A percentile compares a stretch with the other conserved stretches of the same genome.
phyloP scores from a whole-genome alignment of 2,329 filamentous ascomycete genomes.

The Colletotrichum eremochloae region DNA sequence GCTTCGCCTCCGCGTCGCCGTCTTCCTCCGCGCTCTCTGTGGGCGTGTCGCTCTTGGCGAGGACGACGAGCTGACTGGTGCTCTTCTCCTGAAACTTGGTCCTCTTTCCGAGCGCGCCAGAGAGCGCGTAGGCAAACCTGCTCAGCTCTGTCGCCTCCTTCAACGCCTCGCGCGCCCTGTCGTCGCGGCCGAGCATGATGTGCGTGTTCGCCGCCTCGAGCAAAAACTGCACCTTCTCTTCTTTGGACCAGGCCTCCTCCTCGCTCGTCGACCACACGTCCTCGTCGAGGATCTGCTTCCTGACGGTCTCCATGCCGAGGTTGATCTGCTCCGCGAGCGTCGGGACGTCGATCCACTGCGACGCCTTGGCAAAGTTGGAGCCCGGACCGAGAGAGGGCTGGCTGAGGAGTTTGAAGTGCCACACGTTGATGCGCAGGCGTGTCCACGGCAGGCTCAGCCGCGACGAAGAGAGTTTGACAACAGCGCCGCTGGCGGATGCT shows the following conservation, averaged over 20 bases:
- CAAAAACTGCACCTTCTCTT: constrained; percentile 77
- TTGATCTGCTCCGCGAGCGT: constrained; percentile 66
- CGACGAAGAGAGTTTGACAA: constrained; percentile 55
- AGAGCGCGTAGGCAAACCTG: constrained; percentile 85
- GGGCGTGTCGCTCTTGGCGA: constrained; percentile 76
- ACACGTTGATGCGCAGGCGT: constrained; percentile 79
- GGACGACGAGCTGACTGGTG: constrained; percentile 89
- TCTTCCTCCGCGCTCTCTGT: constrained; percentile 42
- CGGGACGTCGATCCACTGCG: constrained; percentile 71
- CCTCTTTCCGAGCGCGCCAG: constrained; percentile 87
- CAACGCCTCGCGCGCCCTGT: constrained; percentile 79
- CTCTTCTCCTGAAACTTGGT: constrained; percentile 85
- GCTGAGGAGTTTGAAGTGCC: constrained; percentile 72
- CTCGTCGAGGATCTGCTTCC: constrained; percentile 52
- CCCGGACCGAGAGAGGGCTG: constrained; percentile 68
- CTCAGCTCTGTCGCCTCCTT: constrained; percentile 74
- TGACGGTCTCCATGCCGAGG: constrained; percentile 57
- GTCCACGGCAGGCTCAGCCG: constrained; percentile 67
- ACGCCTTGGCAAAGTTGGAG: constrained; percentile 67
- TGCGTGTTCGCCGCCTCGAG: constrained; percentile 87
- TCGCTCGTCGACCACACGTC: constrained; percentile 54
- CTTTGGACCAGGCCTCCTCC: constrained; percentile 55
- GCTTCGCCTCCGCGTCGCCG: constrained; percentile 55
- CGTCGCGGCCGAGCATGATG: constrained; percentile 86
- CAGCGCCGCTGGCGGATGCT: constrained; percentile 44